Percentiles rank a stretch among this genome's conserved stretches.
These are phyloP conservation scores for Pholiota molesta DNA, from an alignment of 768 basidiomycete genomes.

Conservation along the genomic window DNA sequence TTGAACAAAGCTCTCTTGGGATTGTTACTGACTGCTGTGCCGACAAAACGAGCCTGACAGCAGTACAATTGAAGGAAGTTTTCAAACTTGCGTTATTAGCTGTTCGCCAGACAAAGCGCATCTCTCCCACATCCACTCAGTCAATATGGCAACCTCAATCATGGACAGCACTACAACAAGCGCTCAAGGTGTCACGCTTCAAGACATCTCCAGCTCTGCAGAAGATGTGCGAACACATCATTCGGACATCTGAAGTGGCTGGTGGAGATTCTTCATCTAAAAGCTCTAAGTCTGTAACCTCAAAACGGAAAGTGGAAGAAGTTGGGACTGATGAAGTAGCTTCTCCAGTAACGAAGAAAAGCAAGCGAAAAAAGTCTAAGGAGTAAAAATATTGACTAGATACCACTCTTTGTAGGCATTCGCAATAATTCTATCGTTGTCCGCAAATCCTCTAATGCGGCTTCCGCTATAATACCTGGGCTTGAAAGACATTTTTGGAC, in stretches of 20 bases:
- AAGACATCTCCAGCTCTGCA: slow-evolving; percentile 63
- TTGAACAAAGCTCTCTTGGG: slow-evolving; percentile 53
- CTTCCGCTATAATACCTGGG: slow-evolving; percentile 19
- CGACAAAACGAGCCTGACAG: slow-evolving; percentile 48
- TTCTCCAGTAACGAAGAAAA: slow-evolving; percentile 19
- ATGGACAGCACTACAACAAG: slow-evolving; percentile 55
- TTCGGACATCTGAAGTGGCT: slow-evolving; percentile 25
- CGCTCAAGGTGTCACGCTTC: slow-evolving; percentile 60
- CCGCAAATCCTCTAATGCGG: slow-evolving; percentile 31
- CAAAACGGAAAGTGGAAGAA: slow-evolving; percentile 36
- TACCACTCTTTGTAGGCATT: slow-evolving; percentile 14
- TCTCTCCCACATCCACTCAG: slow-evolving; percentile 33
- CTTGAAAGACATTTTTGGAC: slow-evolving; percentile 28
- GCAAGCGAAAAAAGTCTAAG: slow-evolving; percentile 47
- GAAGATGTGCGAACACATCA: slow-evolving; percentile 67
- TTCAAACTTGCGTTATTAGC: slow-evolving; percentile 69
- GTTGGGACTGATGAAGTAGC: slow-evolving; percentile 19
- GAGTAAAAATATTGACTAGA: slow-evolving; percentile 31
- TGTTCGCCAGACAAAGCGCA: slow-evolving; percentile 65
- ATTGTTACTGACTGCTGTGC: slow-evolving; percentile 52
- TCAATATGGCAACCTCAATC: slow-evolving; percentile 60
- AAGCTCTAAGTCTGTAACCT: slow-evolving; percentile 23
- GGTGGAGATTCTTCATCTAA: slow-evolving; percentile 15
- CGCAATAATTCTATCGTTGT: slow-evolving; percentile 26
- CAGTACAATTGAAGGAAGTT: slow-evolving; percentile 77